phyloP scores from a whole-genome alignment of 2,329 filamentous ascomycete species.

The Fusarium austroafricanum region DNA sequence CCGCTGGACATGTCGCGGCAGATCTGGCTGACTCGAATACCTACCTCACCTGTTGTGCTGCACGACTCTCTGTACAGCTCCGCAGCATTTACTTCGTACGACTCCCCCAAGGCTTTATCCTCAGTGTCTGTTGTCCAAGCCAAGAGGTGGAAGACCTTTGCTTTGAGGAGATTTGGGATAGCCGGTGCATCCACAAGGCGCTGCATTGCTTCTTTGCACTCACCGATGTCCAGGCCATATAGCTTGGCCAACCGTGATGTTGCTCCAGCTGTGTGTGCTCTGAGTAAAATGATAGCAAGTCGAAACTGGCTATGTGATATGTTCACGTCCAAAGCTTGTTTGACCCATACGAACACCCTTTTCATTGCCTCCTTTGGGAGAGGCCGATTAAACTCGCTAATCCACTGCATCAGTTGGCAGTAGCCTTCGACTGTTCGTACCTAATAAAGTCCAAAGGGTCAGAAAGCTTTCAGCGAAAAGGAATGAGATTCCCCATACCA shows the following conservation, averaged over 20 bases:
- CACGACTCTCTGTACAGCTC: neutral
- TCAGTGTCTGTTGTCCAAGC: neutral
- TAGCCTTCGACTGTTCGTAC: neutral
- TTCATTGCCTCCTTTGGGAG: neutral
- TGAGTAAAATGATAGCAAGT: neutral
- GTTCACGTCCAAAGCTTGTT: neutral
- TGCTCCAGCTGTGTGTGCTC: neutral
- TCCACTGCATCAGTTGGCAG: neutral
- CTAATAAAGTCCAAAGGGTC: neutral
- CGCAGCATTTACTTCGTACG: neutral
- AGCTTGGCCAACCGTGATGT: neutral
- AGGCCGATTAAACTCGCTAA: neutral
- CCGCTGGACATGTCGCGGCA: neutral
- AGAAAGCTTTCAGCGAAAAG: neutral
- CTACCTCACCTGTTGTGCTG: neutral
- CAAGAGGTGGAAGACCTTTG: neutral
- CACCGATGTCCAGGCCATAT: neutral
- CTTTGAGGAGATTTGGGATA: neutral
- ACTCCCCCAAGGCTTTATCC: neutral
- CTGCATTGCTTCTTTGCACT: neutral
- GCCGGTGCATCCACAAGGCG: neutral
- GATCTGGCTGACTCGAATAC: neutral
- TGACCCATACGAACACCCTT: neutral
- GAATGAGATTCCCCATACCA: neutral
- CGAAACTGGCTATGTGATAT: neutral